Base-by-base conservation (phyloP, 257 asterid genomes). In the Salvia splendens region DNA sequence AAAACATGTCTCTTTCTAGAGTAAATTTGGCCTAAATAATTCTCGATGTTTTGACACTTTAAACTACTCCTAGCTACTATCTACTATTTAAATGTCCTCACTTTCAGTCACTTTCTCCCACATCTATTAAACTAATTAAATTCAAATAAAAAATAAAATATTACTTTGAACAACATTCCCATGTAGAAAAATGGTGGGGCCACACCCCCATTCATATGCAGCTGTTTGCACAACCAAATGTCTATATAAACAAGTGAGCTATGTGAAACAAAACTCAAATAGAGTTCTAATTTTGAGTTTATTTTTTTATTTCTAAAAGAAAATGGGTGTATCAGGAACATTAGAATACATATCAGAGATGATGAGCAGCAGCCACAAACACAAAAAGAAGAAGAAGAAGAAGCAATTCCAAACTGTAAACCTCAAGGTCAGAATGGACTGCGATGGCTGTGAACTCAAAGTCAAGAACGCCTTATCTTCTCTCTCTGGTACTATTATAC, bases 361-460 rank as follows among this genome's bases (percentile, higher is more conserved):
- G 50, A 79, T 85, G 80, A 81, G 88, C 82, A 85, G 81, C 65
- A 36, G 65, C 5, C 88, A 75, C 6, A 85, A 77, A 47, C 76
- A 79, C 79, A 88, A 82, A 74, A 89, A 79, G 86, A 85, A 24
- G 30, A 24, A 73, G n/a, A n/a, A n/a, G n/a, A 24, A 73, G 84
- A 91, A 86, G 76, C 96, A 83, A 64, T 69, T 76, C 4, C 92
- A 85, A 52, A 88, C 96, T 12, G 91, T 88, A 14, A 77, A 85
- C 30, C 91, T 91, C 79, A 91, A 91, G 70, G 87, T 91, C 47
- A 91, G 91, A 75, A 91, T 91, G 96, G 97, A 91, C 38, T 91
- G 97, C 77, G 96, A 88, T 75, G 97, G 97, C 49, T 91, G 97
- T 67, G 96, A 91, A 60, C 89, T 83, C 42, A 88, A 85, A 83